Conservation (phyloP, 352 stramenopile genomes). For the Globisporangium middletonii region DNA sequence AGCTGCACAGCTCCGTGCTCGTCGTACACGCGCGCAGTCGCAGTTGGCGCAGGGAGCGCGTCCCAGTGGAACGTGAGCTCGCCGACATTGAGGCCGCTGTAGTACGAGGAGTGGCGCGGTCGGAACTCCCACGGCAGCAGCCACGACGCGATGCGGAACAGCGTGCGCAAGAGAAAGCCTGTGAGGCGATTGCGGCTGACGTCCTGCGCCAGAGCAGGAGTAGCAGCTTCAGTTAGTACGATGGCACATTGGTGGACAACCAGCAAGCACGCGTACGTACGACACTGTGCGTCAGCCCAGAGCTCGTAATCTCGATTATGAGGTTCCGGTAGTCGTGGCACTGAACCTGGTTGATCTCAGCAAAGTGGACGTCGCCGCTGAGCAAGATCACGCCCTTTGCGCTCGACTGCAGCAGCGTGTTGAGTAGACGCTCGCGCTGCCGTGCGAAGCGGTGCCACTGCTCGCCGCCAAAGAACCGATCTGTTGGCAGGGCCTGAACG, state of each 20-base stretch:
- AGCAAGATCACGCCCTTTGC: conserved; percentile 87
- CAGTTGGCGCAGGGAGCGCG: conserved; percentile 35
- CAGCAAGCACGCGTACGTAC: conserved; percentile 38
- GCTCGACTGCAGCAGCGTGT: conserved; percentile 75
- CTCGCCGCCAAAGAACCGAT: conserved; percentile 78
- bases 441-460: conserved; percentile 87
- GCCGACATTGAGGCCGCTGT: conserved; percentile 89
- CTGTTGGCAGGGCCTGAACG: conserved; percentile 84
- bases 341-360: conserved; percentile 89
- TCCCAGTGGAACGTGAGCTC: conserved; percentile 91
- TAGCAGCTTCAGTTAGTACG: neutral
- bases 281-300: conserved; percentile 93
- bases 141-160: conserved; percentile 63
- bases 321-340: conserved; percentile 62
- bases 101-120: conserved; percentile 50
- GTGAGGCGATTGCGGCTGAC: conserved; percentile 35
- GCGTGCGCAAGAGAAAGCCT: conserved; percentile 40
- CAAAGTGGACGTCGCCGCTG: conserved; percentile 91
- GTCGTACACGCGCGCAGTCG: conserved; percentile 47
- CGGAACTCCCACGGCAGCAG: conserved; percentile 80
- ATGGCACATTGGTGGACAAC: too few species aligned
- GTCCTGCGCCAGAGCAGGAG: conserved; percentile 33
- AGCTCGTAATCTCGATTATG: conserved; percentile 88
- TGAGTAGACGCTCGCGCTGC: conserved; percentile 77
- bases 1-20: conserved; percentile 64